Evolutionary conservation across 441 rosid genomes (phyloP).

Genomic region (Macaranga tanarius): DNA sequence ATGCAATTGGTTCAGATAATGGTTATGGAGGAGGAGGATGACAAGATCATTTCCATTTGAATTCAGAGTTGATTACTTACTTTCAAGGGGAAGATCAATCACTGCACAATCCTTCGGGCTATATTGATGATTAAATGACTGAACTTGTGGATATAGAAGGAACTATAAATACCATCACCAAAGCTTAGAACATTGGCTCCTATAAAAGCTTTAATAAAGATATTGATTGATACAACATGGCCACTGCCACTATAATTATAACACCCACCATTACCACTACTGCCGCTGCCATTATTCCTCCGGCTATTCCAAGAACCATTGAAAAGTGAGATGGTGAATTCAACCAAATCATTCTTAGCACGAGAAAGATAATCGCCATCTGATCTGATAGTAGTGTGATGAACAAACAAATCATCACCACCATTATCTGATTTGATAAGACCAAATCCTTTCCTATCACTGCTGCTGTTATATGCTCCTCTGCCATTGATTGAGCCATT

Average conservation of each 20-base stretch:
- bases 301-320: conserved; percentile 34
- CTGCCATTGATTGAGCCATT: conserved; percentile 46
- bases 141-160: too few species aligned
- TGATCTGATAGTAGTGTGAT: conserved; percentile 63
- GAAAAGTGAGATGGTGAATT: conserved; percentile 46
- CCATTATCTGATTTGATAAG: conserved; percentile 74
- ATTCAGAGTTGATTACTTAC: too few species aligned
- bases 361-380: conserved; percentile 79
- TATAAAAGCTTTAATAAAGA: too few species aligned
- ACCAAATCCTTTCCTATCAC: conserved; percentile 65
- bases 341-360: conserved; percentile 56
- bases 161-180: too few species aligned
- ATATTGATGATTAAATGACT: too few species aligned
- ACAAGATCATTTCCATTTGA: too few species aligned
- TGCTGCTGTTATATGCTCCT: conserved; percentile 10
- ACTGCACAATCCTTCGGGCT: too few species aligned
- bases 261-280: conserved; percentile 40
- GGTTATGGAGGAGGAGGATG: too few species aligned
- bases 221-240: too few species aligned
- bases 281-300: conserved; percentile 27
- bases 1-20: too few species aligned
- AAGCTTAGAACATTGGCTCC: too few species aligned
- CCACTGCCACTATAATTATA: conserved; percentile 54
- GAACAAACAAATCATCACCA: conserved; percentile 72
- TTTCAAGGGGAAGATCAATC: too few species aligned